Base-by-base conservation (phyloP, 2,329 filamentous ascomycete species). In the Colletotrichum sp. region DNA sequence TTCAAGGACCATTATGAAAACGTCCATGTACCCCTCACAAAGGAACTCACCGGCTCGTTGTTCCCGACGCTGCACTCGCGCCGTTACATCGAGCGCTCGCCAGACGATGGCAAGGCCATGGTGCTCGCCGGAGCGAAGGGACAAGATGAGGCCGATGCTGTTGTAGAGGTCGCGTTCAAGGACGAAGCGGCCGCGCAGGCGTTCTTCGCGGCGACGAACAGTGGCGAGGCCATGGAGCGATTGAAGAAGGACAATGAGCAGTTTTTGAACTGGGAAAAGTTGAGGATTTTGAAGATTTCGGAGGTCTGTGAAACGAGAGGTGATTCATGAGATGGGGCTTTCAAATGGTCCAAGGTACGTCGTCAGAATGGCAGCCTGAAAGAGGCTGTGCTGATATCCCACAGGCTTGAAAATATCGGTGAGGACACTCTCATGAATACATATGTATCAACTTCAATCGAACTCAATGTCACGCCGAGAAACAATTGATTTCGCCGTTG, bases 1-100 rank as follows among this genome's bases (percentile, higher is more conserved):
- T 81, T 78, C 70, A 76, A 62, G 5, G 71, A 80, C 32, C 78
- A 81, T 66, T 80, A 80, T 30, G 79, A 81, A 63, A 76, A 78
- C 72, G 76, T 72, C n/a, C 80, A 81, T 57, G 75, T 81, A 9
- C 77, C 80, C 28, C 78, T 81, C 44, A 63, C 80, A 21, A 77
- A 75, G 28, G 77, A 79, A 12, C 63, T 81, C 5, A 76, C 76
- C 9, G 80, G 79, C 62, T 73, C 78, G 9, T 49, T 73, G 9
- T 81, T 80, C 69, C 80, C 80, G 13, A 52, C 76, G 9, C 62
- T 77, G 8, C 77, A 81, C 69, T 72, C 75, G 66, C 78, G 79
- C 16, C 75, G 77, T 21, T 81, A 81, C 65, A 62, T 81, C 44
- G 67, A 69, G 64, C 76, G 78, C 13, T 63, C 36, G 24, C 28